A percentile compares a stretch with the other conserved stretches of the same genome.
Evolutionary conservation across 192 early-diverging fungal genomes (phyloP).

Genomic region (Geranomyces michiganensis): DNA sequence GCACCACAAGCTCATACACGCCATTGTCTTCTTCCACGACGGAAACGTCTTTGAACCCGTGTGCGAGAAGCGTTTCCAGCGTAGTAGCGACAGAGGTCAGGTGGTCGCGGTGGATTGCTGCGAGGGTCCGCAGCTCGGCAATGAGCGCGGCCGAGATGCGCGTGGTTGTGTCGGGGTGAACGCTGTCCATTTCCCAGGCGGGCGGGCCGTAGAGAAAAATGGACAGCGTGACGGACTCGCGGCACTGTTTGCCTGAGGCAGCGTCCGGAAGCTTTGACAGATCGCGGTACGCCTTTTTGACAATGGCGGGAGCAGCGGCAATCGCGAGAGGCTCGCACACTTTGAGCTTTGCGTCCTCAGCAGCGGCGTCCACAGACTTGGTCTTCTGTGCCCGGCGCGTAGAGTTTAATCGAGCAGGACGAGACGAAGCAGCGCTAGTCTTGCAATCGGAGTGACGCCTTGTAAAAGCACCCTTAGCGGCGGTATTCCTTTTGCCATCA

Average conservation of each 20-base stretch:
- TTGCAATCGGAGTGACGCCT: too few relatives aligned
- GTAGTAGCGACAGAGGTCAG: constrained; percentile 7
- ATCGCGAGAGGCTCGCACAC: background rate
- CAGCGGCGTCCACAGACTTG: background rate
- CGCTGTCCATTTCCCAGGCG: constrained; percentile 33
- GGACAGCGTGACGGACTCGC: constrained; percentile 13
- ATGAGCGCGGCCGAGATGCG: background rate
- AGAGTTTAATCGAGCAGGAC: too few relatives aligned
- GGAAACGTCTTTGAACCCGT: constrained; percentile 2
- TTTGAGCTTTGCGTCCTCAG: background rate
- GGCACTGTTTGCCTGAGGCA: background rate
- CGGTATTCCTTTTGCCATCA: background rate
- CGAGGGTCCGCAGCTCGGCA: constrained; percentile 21
- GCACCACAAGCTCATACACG: constrained; percentile 23
- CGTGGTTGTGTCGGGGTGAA: background rate
- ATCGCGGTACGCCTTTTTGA: background rate
- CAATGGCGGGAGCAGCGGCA: too few relatives aligned
- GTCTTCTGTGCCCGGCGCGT: too few relatives aligned
- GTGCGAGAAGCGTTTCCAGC: constrained; percentile 11
- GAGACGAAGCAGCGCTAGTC: too few relatives aligned
- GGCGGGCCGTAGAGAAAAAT: constrained; percentile 30
- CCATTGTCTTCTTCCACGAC: constrained; percentile 16
- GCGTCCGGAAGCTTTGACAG: constrained; percentile 1
- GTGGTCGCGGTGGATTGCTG: constrained; percentile 15
- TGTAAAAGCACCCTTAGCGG: background rate